These are phyloP conservation scores for Chlamydomonas schloesseri DNA, from an alignment of 139 green algal genomes.

Conservation along the genomic window DNA sequence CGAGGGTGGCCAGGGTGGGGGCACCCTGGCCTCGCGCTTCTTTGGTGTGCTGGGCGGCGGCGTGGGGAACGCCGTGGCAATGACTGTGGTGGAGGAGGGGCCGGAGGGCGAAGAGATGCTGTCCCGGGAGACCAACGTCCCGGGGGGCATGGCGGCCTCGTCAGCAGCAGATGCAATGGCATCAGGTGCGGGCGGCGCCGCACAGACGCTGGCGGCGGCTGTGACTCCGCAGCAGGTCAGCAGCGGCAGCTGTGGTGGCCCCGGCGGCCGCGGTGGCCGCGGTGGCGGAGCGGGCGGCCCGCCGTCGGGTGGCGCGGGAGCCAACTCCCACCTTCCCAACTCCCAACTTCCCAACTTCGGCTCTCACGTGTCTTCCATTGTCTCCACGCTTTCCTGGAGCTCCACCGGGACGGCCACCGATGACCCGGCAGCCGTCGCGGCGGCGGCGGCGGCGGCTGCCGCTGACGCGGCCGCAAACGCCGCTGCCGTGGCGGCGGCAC, in stretches of 20 bases:
- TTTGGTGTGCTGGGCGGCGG: background rate
- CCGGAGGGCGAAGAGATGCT: background rate
- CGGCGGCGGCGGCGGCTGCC: no score
- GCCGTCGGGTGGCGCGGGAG: background rate
- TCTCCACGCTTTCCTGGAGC: constrained; percentile 36
- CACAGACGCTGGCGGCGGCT: no score
- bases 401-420: background rate
- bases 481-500: no score
- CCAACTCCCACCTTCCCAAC: no score
- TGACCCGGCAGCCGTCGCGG: background rate
- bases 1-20: no score
- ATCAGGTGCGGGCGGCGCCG: no score
- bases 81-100: constrained; percentile 17
- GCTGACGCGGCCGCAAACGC: background rate
- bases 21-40: background rate
- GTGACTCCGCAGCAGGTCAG: background rate
- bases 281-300: background rate
- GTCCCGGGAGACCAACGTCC: no score
- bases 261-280: background rate
- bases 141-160: no score
- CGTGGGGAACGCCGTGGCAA: background rate
- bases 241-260: background rate
- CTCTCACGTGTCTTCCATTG: constrained; percentile 9
- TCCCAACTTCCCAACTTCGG: constrained; percentile 18
- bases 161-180: no score